Evolutionary conservation across 768 basidiomycete species (phyloP).

Genomic region (Candolleomyces efflorescens): DNA sequence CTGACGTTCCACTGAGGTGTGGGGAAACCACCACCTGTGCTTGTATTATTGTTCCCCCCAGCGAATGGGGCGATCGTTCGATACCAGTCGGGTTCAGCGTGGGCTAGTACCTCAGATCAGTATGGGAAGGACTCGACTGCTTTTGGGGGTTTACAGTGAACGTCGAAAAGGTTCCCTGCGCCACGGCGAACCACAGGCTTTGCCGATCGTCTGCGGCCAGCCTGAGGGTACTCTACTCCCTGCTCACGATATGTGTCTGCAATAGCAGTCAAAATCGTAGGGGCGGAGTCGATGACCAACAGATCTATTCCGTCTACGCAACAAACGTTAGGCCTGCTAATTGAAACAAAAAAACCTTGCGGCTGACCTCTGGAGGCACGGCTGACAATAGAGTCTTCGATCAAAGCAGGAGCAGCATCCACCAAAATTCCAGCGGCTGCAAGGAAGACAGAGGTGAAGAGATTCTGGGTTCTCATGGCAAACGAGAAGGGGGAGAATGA

Average conservation of each 20-base stretch:
- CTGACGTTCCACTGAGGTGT: conserved; percentile 25
- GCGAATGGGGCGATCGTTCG: conserved; percentile 21
- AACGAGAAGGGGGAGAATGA: not conserved
- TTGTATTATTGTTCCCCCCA: conserved; percentile 22
- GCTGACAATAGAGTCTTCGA: conserved; percentile 1
- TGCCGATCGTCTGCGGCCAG: not conserved
- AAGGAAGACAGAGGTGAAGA: not conserved
- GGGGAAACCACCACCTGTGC: not conserved
- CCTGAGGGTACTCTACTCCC: not conserved
- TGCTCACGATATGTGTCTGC: not conserved
- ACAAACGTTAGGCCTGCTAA: not conserved
- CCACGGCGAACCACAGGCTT: not conserved
- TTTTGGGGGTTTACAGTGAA: conserved; percentile 2
- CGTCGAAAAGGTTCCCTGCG: conserved; percentile 6
- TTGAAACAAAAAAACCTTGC: not conserved
- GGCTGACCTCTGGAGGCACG: not conserved
- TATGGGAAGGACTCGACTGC: not conserved
- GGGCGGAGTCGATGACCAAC: conserved; percentile 2
- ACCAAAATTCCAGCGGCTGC: not conserved
- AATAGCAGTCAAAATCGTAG: not conserved
- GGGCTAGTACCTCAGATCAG: conserved; percentile 9
- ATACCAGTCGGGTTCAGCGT: conserved; percentile 21
- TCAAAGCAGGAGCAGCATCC: conserved; percentile 2
- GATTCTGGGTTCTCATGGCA: not conserved
- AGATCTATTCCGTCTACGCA: conserved; percentile 8